Percentiles rank a stretch among this genome's conserved stretches.
phyloP scores from a whole-genome alignment of 108 stramenopile genomes.

The Pseudonitzschia pungens region DNA sequence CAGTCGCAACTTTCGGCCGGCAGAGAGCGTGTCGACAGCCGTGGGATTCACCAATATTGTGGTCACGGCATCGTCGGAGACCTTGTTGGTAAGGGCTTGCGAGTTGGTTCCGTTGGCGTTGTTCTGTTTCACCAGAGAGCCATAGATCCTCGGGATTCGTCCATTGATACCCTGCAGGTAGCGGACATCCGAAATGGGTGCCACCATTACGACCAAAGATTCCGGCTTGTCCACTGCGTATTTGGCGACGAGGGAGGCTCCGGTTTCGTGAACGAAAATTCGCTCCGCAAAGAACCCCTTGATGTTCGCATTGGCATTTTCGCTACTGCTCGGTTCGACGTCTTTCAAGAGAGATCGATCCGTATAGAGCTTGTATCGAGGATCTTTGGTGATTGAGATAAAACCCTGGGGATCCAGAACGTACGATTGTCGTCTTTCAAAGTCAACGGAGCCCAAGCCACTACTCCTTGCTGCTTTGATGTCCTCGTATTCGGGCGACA shows the following conservation, averaged over 20 bases:
- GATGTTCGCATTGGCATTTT: slow-evolving; percentile 26
- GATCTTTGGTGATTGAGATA: slow-evolving; percentile 69
- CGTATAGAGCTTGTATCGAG: slow-evolving; percentile 72
- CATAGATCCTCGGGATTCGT: slow-evolving; percentile 66
- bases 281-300: slow-evolving; percentile 74
- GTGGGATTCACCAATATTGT: slow-evolving; percentile 83
- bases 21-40: slow-evolving; percentile 70
- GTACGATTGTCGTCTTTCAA: slow-evolving; percentile 51
- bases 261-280: slow-evolving; percentile 81
- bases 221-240: slow-evolving; percentile 55
- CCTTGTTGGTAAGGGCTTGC: slow-evolving; percentile 27
- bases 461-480: slow-evolving; percentile 45
- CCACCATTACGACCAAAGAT: slow-evolving; percentile 59
- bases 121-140: slow-evolving; percentile 30
- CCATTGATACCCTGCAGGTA: slow-evolving; percentile 78
- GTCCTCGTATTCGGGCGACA: slow-evolving; percentile 65
- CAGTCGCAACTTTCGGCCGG: slow-evolving; percentile 60
- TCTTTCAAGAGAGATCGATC: slow-evolving; percentile 82
- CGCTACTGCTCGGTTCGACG: slow-evolving; percentile 39
- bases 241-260: slow-evolving; percentile 55
- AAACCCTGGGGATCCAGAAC: slow-evolving; percentile 79
- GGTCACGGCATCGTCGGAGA: slow-evolving; percentile 72
- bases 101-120: neutral
- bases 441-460: slow-evolving; percentile 68
- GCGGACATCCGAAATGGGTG: slow-evolving; percentile 66